Evolutionary conservation across 176 grass and related monocot genomes (phyloP), one percentile per base, ranked within the genome.

Genomic region (Neostapfia colusana): DNA sequence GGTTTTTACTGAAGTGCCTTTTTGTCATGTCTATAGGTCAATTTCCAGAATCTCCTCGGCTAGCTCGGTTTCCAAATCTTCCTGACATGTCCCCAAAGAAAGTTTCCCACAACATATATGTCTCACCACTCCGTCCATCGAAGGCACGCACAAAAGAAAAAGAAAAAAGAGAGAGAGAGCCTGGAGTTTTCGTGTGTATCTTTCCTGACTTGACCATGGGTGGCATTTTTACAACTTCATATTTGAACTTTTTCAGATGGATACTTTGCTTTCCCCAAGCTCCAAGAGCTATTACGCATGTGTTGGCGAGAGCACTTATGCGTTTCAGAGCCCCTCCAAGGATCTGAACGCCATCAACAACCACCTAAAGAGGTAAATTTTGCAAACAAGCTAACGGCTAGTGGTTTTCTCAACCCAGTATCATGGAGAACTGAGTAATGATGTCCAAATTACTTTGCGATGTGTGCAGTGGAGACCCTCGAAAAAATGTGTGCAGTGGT

Each of bases 11-110:
- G 63, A 85, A 75, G 40, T 75, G 16, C 6, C 2, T n/a, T 62
- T 76, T 70, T 56, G 7, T 79, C 28, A 45, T 76, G 68, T 27
- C 35, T 54, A 34, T 85, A 90, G 91, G 80, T 37, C 84, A 87
- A 90, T 77, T 90, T 79, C 95, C 91, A 50, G 91, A 93, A 79
- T 99, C 95, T 72, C 95, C 95, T 74, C 85, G 87, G 54, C 57
- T 95, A 62, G 73, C 95, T 68, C 83, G 89, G 79, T 99, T 99
- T 81, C 95, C 95, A 80, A 92, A 90, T 75, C 87, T 99, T 84
- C 95, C 95, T 36, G 95, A 95, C 75, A 99, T 99, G 95, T 99
- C 95, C 14, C 95, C 95, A 10, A 99, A 95, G 85, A 99, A 95
- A 82, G 91, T 99, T 69, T 99, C 95, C 53, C 95, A 85, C 78